phyloP scores from a whole-genome alignment of 2,329 filamentous ascomycete species.

The Fonsecaea monophora region DNA sequence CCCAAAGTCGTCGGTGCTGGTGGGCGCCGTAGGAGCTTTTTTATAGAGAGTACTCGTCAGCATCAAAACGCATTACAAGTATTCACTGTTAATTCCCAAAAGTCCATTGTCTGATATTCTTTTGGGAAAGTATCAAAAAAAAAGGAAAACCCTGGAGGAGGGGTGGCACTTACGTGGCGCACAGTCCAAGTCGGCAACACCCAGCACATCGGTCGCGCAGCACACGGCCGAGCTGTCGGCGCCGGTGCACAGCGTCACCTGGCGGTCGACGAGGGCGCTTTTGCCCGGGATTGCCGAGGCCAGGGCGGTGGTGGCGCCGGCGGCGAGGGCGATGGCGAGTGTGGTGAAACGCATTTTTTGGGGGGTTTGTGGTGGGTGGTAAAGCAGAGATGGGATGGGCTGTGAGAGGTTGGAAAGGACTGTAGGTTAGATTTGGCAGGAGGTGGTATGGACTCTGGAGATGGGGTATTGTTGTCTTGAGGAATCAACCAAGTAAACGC shows the following conservation, averaged over 20 bases:
- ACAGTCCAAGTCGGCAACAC: slow-evolving; percentile 65
- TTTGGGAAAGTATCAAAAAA: too few species aligned
- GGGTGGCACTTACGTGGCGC: slow-evolving; percentile 55
- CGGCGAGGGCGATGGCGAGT: slow-evolving; percentile 32
- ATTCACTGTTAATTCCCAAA: too few species aligned
- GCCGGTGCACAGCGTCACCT: slow-evolving; percentile 33
- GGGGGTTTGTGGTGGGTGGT: too few species aligned
- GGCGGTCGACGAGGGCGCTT: slow-evolving; percentile 31
- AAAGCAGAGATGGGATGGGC: not conserved
- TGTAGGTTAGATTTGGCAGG: too few species aligned
- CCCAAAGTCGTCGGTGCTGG: slow-evolving; percentile 53
- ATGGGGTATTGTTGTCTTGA: not conserved
- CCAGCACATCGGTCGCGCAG: slow-evolving; percentile 68
- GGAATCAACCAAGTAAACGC: not conserved
- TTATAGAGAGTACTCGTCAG: not conserved
- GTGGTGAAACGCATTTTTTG: slow-evolving; percentile 37
- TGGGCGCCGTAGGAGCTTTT: slow-evolving; percentile 44
- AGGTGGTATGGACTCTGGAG: not conserved
- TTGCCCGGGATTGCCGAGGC: slow-evolving; percentile 37
- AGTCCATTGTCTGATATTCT: too few species aligned
- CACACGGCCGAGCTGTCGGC: slow-evolving; percentile 55
- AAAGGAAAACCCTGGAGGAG: too few species aligned
- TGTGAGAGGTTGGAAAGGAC: not conserved
- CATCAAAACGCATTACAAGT: not conserved
- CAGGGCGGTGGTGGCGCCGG: slow-evolving; percentile 26